Conservation (phyloP, 2,329 filamentous ascomycete genomes). For the Colletotrichum spinosum region DNA sequence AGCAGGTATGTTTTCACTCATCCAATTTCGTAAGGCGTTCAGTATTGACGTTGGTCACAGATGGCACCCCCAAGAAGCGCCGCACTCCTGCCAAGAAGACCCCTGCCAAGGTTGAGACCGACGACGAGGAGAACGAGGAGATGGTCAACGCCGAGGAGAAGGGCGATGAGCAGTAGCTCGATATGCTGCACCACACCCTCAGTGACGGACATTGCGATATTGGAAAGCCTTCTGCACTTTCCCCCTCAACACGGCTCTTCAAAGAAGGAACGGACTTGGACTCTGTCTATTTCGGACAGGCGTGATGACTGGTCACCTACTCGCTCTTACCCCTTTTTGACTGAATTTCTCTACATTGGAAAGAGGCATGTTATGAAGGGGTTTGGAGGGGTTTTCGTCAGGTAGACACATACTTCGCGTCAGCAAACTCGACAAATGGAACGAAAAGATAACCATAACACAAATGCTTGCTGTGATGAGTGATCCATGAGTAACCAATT, state of each 20-base stretch:
- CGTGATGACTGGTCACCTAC: neutral
- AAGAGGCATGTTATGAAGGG: too few relatives aligned
- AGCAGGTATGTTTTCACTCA: conserved; percentile 8
- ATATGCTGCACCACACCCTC: neutral
- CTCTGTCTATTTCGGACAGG: neutral
- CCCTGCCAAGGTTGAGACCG: conserved; percentile 27
- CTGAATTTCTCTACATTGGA: too few relatives aligned
- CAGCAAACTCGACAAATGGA: too few relatives aligned
- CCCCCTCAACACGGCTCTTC: too few relatives aligned
- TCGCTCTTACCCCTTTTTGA: neutral
- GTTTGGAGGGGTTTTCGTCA: too few relatives aligned
- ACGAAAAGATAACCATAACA: too few relatives aligned
- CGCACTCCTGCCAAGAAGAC: conserved; percentile 38
- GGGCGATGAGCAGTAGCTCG: conserved; percentile 49
- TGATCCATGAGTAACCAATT: too few relatives aligned
- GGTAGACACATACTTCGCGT: too few relatives aligned
- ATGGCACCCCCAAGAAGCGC: conserved; percentile 26
- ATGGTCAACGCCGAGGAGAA: conserved; percentile 42
- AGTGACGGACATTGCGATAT: too few relatives aligned
- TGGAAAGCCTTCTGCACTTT: too few relatives aligned
- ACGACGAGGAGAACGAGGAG: conserved; percentile 5
- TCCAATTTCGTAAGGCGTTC: neutral
- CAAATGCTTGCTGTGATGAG: too few relatives aligned
- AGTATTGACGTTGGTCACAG: neutral
- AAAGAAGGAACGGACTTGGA: too few relatives aligned